Evolutionary conservation across 768 basidiomycete genomes (phyloP), one percentile per base, ranked within the genome.

Genomic region (Naematelia encephala): DNA sequence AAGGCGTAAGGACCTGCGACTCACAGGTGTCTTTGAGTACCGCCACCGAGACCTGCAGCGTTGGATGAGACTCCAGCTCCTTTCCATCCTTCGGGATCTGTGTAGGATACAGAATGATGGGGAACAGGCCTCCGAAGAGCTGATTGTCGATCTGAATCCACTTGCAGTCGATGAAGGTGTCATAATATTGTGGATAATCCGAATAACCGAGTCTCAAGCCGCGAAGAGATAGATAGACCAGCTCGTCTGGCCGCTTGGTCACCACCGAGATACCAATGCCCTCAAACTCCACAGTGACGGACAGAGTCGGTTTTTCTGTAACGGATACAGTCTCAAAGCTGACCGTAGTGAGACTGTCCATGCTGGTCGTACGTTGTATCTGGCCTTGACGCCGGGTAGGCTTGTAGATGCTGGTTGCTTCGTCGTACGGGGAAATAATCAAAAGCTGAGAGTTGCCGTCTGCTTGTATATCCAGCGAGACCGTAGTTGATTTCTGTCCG

Each of bases 141-240:
- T 99, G 96, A 72, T 98, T 99, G 79, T 99, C 96, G 59, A 98
- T 83, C 75, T 98, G 93, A 11, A 99, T 81, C 67, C 82, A 86
- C n/a, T 88, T 90, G 70, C 87, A 88, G 5, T 87, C 84, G 30
- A 98, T 39, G 49, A 84, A 89, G 54, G 92, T 81, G 1, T 89
- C 84, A 68, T 93, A 90, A 4, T 90, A 87, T 34, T 87, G 81
- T 0, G 83, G 79, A 70, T 87, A 93, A 69, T 88, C 84, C 43
- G 82, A 84, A 77, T 93, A 98, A 66, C 91, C 89, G 60, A 97
- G 82, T 67, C 87, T 87, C 56, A 98, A 81, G 13, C 83, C 80
- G 46, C 88, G 85, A 64, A 90, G 78, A 1, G 90, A 88, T 23
- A 90, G 77, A 72, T 98, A 98, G 48, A 98, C 80, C 54, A 98